Evolutionary conservation across 1,139 yeast genomes (phyloP).

Genomic region (Protomyces gravidus): DNA sequence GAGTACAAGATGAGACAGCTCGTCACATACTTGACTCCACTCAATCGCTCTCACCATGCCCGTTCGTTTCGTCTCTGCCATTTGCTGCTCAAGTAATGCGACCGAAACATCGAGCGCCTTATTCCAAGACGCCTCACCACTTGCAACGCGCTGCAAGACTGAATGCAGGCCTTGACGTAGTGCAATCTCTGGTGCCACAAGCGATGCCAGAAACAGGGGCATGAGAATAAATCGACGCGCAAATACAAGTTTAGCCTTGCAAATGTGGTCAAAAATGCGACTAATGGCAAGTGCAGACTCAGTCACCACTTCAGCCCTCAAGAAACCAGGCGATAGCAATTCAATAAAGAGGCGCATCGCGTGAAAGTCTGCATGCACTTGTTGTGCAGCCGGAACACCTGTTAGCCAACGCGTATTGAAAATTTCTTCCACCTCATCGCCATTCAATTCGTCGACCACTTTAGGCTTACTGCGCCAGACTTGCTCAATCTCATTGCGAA

Average conservation of each 20-base stretch:
- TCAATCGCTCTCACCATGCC: not conserved
- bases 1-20: not conserved
- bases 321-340: slow-evolving; percentile 3
- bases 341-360: slow-evolving; percentile 7
- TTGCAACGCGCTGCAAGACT: slow-evolving; percentile 1
- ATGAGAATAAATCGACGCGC: slow-evolving; percentile 19
- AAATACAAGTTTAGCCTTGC: slow-evolving; percentile 1
- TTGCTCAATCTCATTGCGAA: slow-evolving; percentile 4
- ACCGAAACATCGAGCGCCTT: slow-evolving; percentile 18
- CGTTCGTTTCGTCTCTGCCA: not conserved
- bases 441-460: slow-evolving; percentile 17
- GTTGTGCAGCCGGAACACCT: slow-evolving; percentile 21
- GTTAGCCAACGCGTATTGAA: slow-evolving; percentile 18
- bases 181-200: slow-evolving; percentile 10
- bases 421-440: slow-evolving; percentile 10
- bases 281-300: slow-evolving; percentile 5
- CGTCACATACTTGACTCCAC: not conserved
- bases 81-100: not conserved
- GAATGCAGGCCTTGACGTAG: slow-evolving; percentile 3
- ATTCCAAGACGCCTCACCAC: slow-evolving; percentile 21
- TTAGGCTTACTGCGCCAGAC: slow-evolving; percentile 18
- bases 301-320: not conserved
- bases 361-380: slow-evolving; percentile 4
- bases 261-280: slow-evolving; percentile 9
- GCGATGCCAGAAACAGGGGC: slow-evolving; percentile 21